Conservation (phyloP, 306 rosid genomes). For the Corylus avellana region DNA sequence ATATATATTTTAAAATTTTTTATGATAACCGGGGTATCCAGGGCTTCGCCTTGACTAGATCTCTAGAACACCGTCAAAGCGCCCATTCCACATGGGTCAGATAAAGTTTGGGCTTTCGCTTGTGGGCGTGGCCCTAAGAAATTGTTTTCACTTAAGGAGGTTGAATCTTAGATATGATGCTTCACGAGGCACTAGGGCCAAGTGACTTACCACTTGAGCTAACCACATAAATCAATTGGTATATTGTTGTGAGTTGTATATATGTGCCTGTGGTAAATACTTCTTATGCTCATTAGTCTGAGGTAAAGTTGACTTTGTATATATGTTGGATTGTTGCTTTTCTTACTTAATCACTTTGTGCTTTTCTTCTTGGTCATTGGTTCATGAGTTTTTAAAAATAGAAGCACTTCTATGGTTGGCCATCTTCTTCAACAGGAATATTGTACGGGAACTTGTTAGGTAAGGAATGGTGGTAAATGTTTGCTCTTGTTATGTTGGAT, state of each 20-base stretch:
- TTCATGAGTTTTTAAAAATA: not conserved
- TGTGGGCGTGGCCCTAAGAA: no score
- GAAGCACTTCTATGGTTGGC: not conserved
- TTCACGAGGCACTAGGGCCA: no score
- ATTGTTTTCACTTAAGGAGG: no score
- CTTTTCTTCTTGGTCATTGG: not conserved
- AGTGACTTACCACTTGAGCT: no score
- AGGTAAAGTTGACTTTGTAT: not conserved
- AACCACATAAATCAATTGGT: not conserved
- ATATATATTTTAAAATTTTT: no score
- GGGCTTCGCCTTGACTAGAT: no score
- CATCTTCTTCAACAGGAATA: not conserved
- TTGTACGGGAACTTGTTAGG: not conserved
- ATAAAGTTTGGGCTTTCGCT: no score
- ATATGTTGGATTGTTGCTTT: not conserved
- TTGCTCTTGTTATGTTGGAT: not conserved
- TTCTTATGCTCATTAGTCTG: constrained; percentile 6
- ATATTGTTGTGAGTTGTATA: not conserved
- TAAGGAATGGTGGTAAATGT: not conserved
- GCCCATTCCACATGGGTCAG: no score
- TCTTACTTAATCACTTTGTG: not conserved
- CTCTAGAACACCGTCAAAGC: no score
- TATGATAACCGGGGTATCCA: no score
- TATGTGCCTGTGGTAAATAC: not conserved
- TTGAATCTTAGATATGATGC: no score